Percentiles rank a stretch among this genome's conserved stretches.
phyloP scores from a whole-genome alignment of 2,329 filamentous ascomycete species.

The Colletotrichum higginsianum region DNA sequence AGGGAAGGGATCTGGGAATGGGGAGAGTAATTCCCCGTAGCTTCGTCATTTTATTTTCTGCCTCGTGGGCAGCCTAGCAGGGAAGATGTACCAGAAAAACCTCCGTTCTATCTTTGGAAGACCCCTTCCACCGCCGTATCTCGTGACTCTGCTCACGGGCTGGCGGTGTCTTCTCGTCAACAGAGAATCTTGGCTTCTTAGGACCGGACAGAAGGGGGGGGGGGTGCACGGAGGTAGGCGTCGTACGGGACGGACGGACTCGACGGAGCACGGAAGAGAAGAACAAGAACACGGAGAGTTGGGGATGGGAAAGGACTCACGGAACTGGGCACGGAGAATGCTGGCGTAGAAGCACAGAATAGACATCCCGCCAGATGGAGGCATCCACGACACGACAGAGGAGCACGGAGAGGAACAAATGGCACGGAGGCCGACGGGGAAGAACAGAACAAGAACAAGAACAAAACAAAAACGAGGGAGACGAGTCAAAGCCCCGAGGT shows the following conservation, averaged over 20 bases:
- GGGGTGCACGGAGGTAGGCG: not conserved
- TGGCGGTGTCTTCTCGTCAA: not conserved
- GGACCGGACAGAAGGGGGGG: not conserved
- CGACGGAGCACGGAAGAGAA: slow-evolving; percentile 20
- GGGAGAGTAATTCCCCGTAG: not conserved
- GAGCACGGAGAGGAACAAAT: slow-evolving; percentile 9
- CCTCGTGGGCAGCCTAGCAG: not conserved
- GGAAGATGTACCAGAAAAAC: not conserved
- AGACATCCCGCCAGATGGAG: slow-evolving; percentile 5
- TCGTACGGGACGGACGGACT: slow-evolving; percentile 14
- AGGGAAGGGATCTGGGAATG: not conserved
- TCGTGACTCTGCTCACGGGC: not conserved
- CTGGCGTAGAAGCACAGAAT: not conserved
- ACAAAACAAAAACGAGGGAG: not conserved
- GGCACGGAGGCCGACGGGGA: slow-evolving; percentile 10
- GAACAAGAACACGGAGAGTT: not conserved
- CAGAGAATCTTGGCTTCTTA: not conserved
- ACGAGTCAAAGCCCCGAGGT: not conserved
- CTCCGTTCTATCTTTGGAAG: slow-evolving; percentile 5
- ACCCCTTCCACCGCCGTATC: not conserved
- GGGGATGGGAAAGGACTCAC: not conserved
- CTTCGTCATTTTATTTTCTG: not conserved
- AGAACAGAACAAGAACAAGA: not conserved
- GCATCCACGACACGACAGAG: slow-evolving; percentile 3
- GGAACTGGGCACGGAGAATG: not conserved